Evolutionary conservation across 768 basidiomycete genomes (phyloP).

Genomic region (Sporobolomyces phaffii): DNA sequence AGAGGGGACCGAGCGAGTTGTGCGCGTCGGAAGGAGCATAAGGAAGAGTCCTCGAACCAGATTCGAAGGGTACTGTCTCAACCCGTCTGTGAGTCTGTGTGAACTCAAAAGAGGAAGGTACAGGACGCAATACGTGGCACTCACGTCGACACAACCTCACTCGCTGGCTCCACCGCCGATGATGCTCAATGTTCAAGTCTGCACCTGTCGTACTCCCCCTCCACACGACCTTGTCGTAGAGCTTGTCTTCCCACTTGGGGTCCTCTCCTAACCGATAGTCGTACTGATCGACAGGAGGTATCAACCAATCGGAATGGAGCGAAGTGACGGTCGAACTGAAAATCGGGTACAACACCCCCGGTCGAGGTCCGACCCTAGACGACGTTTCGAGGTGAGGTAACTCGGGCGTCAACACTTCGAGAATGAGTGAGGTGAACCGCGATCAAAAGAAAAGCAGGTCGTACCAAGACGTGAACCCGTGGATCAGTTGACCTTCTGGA

Average conservation of each 20-base stretch:
- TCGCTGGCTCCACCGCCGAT: conserved; percentile 41
- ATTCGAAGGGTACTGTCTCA: conserved; percentile 27
- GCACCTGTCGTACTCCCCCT: conserved; percentile 89
- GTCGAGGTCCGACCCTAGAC: conserved; percentile 39
- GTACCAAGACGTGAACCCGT: conserved; percentile 42
- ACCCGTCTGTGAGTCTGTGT: too few species aligned
- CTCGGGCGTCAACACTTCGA: neutral
- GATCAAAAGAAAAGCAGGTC: neutral
- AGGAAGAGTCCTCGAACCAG: conserved; percentile 10
- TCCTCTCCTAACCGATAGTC: conserved; percentile 49
- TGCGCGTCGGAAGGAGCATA: conserved; percentile 4
- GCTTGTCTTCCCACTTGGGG: conserved; percentile 84
- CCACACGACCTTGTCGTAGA: conserved; percentile 75
- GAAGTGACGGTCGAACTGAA: conserved; percentile 80
- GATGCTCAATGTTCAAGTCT: conserved; percentile 32
- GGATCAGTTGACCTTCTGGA: conserved; percentile 40
- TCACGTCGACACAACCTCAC: conserved; percentile 32
- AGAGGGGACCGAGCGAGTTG: neutral
- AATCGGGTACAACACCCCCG: conserved; percentile 48
- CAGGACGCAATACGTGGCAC: neutral
- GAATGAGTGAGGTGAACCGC: neutral
- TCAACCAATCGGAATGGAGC: conserved; percentile 81
- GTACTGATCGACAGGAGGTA: conserved; percentile 94
- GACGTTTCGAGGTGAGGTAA: too few species aligned
- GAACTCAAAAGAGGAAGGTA: too few species aligned